phyloP scores from a whole-genome alignment of 371 early-diverging fungal genomes.

The Zychaea mexicana region DNA sequence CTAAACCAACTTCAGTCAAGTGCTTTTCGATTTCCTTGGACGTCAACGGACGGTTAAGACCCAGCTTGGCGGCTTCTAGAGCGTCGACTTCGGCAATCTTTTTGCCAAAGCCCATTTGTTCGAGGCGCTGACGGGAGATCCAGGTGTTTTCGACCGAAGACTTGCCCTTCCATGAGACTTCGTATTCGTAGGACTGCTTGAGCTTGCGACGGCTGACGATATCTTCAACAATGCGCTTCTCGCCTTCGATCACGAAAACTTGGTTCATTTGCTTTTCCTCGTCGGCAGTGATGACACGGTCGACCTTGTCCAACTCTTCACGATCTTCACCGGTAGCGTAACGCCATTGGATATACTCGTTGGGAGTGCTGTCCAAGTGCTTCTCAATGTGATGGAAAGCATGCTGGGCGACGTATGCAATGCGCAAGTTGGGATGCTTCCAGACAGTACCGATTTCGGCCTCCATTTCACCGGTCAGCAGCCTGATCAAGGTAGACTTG shows the following conservation, averaged over 20 bases:
- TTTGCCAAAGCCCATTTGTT: constrained; percentile 69
- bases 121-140: constrained; percentile 72
- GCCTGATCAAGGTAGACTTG: constrained; percentile 82
- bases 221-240: constrained; percentile 63
- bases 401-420: constrained; percentile 90
- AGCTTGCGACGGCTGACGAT: constrained; percentile 71
- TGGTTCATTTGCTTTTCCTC: constrained; percentile 69
- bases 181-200: constrained; percentile 71
- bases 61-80: constrained; percentile 64
- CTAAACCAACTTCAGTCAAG: constrained; percentile 68
- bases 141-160: constrained; percentile 70
- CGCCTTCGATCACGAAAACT: constrained; percentile 62
- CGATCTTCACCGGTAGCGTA: constrained; percentile 80
- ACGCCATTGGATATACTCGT: constrained; percentile 87
- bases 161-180: constrained; percentile 64
- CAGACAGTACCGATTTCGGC: constrained; percentile 67
- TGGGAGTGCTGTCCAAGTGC: constrained; percentile 79
- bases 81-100: constrained; percentile 68
- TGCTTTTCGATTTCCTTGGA: constrained; percentile 72
- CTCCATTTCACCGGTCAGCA: constrained; percentile 77
- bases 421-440: constrained; percentile 81
- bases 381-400: constrained; percentile 86
- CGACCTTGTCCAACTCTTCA: constrained; percentile 72
- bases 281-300: constrained; percentile 61
- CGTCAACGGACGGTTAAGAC: constrained; percentile 68